phyloP scores from a whole-genome alignment of 2,329 filamentous ascomycete species.

The Diaporthe longicolla region DNA sequence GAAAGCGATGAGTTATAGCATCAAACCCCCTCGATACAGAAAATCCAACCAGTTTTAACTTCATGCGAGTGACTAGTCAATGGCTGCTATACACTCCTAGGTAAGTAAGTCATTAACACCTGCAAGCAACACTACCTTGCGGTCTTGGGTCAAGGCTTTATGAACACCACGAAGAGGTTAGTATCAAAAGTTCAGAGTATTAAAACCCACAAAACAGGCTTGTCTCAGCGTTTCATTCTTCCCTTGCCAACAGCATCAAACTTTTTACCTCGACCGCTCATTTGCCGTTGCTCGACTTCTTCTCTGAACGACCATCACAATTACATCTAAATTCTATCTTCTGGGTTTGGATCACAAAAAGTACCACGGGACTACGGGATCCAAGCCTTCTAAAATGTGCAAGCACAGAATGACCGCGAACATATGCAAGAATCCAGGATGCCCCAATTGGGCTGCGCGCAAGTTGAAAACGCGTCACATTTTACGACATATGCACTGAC shows the following conservation, averaged over 20 bases:
- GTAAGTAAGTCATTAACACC: not conserved
- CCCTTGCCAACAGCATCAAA: no score
- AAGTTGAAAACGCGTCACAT: no score
- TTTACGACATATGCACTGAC: no score
- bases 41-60: not conserved
- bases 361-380: no score
- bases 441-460: no score
- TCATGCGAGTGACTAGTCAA: not conserved
- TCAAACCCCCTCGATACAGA: no score
- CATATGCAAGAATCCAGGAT: no score
- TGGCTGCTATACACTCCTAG: not conserved
- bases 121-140: not conserved
- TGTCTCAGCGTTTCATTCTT: not conserved
- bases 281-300: not conserved
- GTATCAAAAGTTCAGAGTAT: not conserved
- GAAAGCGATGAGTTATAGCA: not conserved
- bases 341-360: not conserved
- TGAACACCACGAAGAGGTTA: not conserved
- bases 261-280: not conserved
- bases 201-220: not conserved
- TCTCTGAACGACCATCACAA: not conserved
- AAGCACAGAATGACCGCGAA: no score
- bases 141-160: not conserved
- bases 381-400: no score
- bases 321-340: not conserved